Conservation (phyloP, 1,139 yeast genomes). For the Candida albicans region DNA sequence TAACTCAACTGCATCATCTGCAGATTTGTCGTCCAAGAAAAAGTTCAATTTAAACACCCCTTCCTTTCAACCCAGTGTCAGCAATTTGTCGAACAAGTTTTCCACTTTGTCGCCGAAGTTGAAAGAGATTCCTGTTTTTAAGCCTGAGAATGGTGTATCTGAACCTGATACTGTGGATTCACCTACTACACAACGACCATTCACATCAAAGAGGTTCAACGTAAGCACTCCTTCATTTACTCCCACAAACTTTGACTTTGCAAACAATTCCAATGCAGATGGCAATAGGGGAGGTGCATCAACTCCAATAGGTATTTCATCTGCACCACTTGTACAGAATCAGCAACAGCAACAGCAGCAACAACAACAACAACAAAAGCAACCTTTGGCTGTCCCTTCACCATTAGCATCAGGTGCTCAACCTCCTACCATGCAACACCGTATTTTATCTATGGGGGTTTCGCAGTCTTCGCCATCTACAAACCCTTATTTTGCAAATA, state of each 20-base stretch:
- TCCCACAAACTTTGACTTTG: conserved; percentile 22
- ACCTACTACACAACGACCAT: conserved; percentile 3
- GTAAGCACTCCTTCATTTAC: conserved; percentile 34
- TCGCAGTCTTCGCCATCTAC: neutral
- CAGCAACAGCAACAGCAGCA: conserved; percentile 5
- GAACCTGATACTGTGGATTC: conserved; percentile 8
- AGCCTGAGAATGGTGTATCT: conserved; percentile 35
- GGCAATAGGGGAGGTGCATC: neutral
- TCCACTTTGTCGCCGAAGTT: conserved; percentile 53
- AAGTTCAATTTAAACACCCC: conserved; percentile 66
- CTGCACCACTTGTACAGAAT: conserved; percentile 2
- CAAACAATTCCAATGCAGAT: neutral
- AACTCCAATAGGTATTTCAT: conserved; percentile 1
- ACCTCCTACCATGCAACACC: neutral
- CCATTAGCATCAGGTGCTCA: conserved; percentile 2
- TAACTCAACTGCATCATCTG: conserved; percentile 10
- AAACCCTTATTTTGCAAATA: conserved; percentile 3
- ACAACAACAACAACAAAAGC: conserved; percentile 4
- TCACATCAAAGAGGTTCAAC: conserved; percentile 29
- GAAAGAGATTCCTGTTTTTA: conserved; percentile 56
- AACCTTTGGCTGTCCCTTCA: conserved; percentile 1
- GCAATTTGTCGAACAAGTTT: conserved; percentile 39
- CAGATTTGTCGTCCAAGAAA: conserved; percentile 25
- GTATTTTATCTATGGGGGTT: neutral
- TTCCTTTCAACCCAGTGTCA: conserved; percentile 55